Evolutionary conservation across 176 grass and related monocot genomes (phyloP).

Genomic region (Oryza coarctata): DNA sequence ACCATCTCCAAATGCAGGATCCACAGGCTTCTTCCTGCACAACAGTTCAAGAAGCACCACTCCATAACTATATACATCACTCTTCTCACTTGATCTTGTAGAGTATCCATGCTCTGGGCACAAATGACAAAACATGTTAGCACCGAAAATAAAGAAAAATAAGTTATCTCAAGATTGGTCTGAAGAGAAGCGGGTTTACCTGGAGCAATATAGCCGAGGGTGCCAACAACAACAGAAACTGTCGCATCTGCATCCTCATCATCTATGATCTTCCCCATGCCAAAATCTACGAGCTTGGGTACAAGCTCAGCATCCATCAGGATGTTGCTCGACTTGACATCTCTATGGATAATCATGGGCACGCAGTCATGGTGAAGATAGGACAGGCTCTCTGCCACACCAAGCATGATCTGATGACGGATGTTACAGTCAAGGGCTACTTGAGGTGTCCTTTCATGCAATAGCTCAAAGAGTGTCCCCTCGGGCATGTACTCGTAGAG

Average conservation of each 20-base stretch:
- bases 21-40: slow-evolving; percentile 50
- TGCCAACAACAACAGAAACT: slow-evolving; percentile 48
- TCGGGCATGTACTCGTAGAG: slow-evolving; percentile 51
- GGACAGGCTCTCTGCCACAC: slow-evolving; percentile 45
- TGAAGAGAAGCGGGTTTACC: slow-evolving; percentile 19
- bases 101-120: slow-evolving; percentile 48
- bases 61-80: slow-evolving; percentile 56
- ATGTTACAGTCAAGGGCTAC: slow-evolving; percentile 36
- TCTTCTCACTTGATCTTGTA: slow-evolving; percentile 45
- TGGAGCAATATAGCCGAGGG: slow-evolving; percentile 60
- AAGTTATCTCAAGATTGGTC: neutral
- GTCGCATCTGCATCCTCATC: slow-evolving; percentile 34
- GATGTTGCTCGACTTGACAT: slow-evolving; percentile 68
- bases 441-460: slow-evolving; percentile 45
- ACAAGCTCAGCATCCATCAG: slow-evolving; percentile 56
- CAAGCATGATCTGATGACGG: slow-evolving; percentile 42
- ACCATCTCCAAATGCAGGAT: slow-evolving; percentile 41
- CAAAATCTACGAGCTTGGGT: slow-evolving; percentile 63
- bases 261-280: slow-evolving; percentile 49
- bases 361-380: slow-evolving; percentile 75
- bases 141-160: neutral
- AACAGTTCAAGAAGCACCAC: slow-evolving; percentile 54
- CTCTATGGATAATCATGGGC: slow-evolving; percentile 59
- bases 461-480: slow-evolving; percentile 43
- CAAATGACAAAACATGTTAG: neutral